Base-by-base conservation (phyloP, 2,329 filamentous ascomycete genomes). In the Hymenoscyphus salicellus region DNA sequence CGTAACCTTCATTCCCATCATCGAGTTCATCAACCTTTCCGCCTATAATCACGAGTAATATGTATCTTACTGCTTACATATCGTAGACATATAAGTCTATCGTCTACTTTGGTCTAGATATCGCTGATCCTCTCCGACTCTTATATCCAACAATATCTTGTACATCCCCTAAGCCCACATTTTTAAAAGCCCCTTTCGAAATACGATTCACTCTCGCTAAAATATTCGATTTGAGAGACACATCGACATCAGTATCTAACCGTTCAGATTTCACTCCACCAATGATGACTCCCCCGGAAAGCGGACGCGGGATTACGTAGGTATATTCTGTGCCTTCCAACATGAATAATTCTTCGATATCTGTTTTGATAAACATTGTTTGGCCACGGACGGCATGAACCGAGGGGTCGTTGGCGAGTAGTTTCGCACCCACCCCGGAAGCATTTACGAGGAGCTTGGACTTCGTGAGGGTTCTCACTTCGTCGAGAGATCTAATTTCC, bases 341-440 rank as follows among this genome's bases (percentile, higher is more conserved):
- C 67, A 73, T 73, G 10, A 72, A 55, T 7, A 67, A 26, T 46
- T 69, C 57, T 2, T 56, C 56, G 55, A 71, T 70, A 26, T 62
- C 41, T 10, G 69, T 66, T 43, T 71, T 70, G 3, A 73, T 66
- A 56, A 72, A 72, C 68, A 73, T 70, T 1, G 71, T 73, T 56
- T 72, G 70, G 2, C 71, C 70, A 46, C 71, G 58, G 2, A 73
- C 61, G 1, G 70, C 67, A 11, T 28, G 17, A 14, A 73, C 70
- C 7, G 55, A 41, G 3, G 65, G 57, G 60, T 73, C 71, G 1
- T 55, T 46, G 16, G 67, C 70, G 1, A 73, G 41, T 10, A 59
- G 52, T 41, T 55, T 65, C 0, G 71, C 69, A 1, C 70, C 70
- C 28, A 71, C 65, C 10, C 71, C 71, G 5, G 68, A 70, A 14